Evolutionary conservation across 306 rosid species (phyloP), one percentile per base, ranked within the genome.

Genomic region (Fragaria nilgerrensis): DNA sequence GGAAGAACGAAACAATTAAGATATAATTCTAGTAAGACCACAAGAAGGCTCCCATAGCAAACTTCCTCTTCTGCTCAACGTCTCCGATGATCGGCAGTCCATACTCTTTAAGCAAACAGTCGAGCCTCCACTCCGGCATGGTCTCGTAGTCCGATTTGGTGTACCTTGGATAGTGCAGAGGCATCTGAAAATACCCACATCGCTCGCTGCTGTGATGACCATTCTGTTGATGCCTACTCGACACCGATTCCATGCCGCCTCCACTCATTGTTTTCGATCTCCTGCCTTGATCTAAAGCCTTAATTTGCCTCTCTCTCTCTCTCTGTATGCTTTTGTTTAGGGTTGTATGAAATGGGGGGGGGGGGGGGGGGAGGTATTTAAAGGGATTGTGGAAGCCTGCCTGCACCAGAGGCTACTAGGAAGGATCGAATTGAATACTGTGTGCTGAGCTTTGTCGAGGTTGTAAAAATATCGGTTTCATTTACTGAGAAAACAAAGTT

Each of bases 51-150:
- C 94, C 94, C 62, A 90, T 84, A 58, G 90, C 92, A 75, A 86
- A 84, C 63, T 81, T 76, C 77, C 92, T 83, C 88, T 85, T 90
- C 1, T 86, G 87, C 0, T 80, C 75, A 76, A 86, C 71, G 77
- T 86, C 89, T 0, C 88, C 90, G 17, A 75, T 34, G 75, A 84
- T 65, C 17, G 89, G 92, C 9, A 90, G 83, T 7, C 94, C 94
- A 66, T 90, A 90, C 83, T 90, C 79, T 68, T 63, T 77, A 41
- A 90, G 92, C 85, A 90, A 86, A 32, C 87, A 90, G 41, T 90
- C 94, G 13, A 88, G 70, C 86, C 83, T 88, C 89, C 94, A 88
- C 84, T 88, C 94, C 34, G 90, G 90, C 92, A 90, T 88, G 82
- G 76, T 70, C 82, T 90, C 90, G 55, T 90, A 88, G 72, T 90